These are phyloP conservation scores for Didymella pinodella DNA, from an alignment of 2,329 filamentous ascomycete genomes.

Conservation along the genomic window DNA sequence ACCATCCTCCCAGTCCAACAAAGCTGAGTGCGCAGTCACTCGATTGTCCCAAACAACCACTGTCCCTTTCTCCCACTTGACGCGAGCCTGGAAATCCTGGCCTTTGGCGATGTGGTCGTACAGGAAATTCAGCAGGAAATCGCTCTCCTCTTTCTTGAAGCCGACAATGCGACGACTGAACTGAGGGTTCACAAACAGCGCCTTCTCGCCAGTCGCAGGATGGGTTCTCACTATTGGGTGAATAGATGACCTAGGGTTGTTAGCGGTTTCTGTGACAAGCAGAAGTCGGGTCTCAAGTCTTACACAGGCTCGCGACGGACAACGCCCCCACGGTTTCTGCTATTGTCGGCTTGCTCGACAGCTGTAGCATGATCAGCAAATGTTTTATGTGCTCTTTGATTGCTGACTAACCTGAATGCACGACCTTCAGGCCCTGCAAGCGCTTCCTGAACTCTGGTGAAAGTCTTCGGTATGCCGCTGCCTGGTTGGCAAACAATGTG, in stretches of 20 bases:
- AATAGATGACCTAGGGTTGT: conserved; percentile 58
- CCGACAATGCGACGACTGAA: conserved; percentile 85
- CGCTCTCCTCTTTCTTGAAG: conserved; percentile 86
- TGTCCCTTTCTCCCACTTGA: conserved; percentile 81
- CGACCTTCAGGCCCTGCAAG: conserved; percentile 79
- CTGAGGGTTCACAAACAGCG: conserved; percentile 81
- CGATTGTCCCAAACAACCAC: conserved; percentile 90
- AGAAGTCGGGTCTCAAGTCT: too few relatives aligned
- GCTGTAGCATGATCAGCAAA: conserved; percentile 42
- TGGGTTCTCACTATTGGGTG: conserved; percentile 85
- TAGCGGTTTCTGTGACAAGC: neutral
- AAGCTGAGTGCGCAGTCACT: conserved; percentile 78
- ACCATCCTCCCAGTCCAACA: conserved; percentile 83
- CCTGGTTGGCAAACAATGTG: conserved; percentile 82
- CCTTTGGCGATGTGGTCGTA: conserved; percentile 77
- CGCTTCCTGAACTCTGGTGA: conserved; percentile 81
- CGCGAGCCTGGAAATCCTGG: conserved; percentile 74
- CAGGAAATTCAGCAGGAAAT: conserved; percentile 77
- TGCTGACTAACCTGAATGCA: conserved; percentile 72
- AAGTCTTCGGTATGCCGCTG: conserved; percentile 80
- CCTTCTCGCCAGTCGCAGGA: conserved; percentile 81
- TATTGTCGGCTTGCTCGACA: conserved; percentile 77
- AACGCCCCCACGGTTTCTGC: conserved; percentile 71
- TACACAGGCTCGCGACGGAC: conserved; percentile 76
- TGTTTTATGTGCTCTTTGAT: neutral